Percentiles rank a stretch among this genome's conserved stretches.
Conservation (phyloP, 106 monocot genomes). For the Chionographis japonica region DNA sequence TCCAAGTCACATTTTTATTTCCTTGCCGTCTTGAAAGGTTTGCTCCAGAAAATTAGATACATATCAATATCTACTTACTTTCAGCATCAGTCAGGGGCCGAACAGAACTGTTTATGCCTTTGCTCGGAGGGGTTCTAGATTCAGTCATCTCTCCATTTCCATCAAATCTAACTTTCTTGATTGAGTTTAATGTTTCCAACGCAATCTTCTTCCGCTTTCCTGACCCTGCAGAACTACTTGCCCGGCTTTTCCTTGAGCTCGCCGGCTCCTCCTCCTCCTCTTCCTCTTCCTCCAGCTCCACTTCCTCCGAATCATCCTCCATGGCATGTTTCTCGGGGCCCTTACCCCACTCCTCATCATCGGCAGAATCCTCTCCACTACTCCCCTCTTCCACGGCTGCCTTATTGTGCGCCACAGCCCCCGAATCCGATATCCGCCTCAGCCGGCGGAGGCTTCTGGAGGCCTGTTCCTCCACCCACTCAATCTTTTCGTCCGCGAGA, state of each 20-base stretch:
- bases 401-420: neutral
- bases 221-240: conserved; percentile 17
- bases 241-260: conserved; percentile 17
- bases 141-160: conserved; percentile 8
- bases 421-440: conserved; percentile 32
- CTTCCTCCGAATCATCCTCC: conserved; percentile 31
- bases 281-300: conserved; percentile 52
- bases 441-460: conserved; percentile 46
- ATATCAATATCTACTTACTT: conserved; percentile 22
- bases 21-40: no score
- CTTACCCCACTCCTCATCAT: conserved; percentile 58
- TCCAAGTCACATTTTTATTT: no score
- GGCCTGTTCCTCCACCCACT: conserved; percentile 48
- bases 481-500: conserved; percentile 57
- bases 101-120: neutral
- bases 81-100: neutral
- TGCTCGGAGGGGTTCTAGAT: neutral
- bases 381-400: conserved; percentile 12
- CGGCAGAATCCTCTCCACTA: conserved; percentile 26
- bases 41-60: no score
- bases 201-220: conserved; percentile 54
- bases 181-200: conserved; percentile 23
- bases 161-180: conserved; percentile 44
- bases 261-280: conserved; percentile 19
- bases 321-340: conserved; percentile 10